Evolutionary conservation across 768 basidiomycete species (phyloP).

Genomic region (Amanita pseudoporphyria): DNA sequence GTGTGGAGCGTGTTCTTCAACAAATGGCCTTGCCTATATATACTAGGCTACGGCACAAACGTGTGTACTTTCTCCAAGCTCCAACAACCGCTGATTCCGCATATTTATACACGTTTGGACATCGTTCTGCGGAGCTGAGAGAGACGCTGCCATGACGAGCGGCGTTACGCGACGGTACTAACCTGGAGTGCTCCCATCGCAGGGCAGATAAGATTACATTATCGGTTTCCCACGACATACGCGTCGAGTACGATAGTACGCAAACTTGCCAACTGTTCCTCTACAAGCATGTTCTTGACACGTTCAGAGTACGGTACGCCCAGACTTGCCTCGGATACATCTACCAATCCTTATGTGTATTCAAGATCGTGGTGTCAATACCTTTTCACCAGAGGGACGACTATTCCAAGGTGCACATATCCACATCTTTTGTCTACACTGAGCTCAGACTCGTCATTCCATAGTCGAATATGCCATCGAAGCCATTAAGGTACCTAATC

Average conservation of each 20-base stretch:
- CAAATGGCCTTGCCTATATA: background rate
- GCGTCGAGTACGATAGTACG: constrained; percentile 32
- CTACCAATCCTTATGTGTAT: no score
- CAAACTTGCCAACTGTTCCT: constrained; percentile 18
- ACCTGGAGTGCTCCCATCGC: no score
- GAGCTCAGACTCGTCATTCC: constrained; percentile 12
- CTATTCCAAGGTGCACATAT: constrained; percentile 81
- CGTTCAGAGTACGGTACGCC: constrained; percentile 85
- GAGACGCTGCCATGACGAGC: no score
- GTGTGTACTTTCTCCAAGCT: background rate
- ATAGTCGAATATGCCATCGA: constrained; percentile 99
- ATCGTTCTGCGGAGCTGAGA: no score
- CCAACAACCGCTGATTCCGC: background rate
- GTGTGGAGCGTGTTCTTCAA: constrained; percentile 8
- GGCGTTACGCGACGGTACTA: no score
- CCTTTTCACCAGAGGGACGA: constrained; percentile 97
- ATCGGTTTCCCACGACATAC: constrained; percentile 37
- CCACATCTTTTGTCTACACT: background rate
- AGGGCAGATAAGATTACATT: constrained; percentile 28
- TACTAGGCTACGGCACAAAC: background rate
- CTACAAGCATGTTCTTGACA: constrained; percentile 73
- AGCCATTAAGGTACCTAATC: constrained; percentile 77
- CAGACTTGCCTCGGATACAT: constrained; percentile 8
- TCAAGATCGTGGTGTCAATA: constrained; percentile 93
- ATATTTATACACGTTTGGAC: background rate